Evolutionary conservation across 2,329 filamentous ascomycete species (phyloP), one percentile per base, ranked within the genome.

Genomic region (Aspergillus fischeri): DNA sequence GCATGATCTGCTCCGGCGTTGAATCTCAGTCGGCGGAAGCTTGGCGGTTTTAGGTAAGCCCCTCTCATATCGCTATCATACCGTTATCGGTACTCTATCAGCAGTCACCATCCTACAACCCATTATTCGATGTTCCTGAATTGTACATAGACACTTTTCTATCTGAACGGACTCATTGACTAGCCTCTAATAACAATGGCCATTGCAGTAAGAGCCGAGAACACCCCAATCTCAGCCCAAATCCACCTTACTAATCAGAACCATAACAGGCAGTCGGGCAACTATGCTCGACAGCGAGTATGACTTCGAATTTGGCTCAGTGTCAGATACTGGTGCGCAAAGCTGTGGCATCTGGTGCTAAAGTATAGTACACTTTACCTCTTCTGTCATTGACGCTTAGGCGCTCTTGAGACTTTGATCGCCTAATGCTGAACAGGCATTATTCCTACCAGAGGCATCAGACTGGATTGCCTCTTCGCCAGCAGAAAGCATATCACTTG

Each of bases 391-490:
- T 2, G 24, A 3, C 17, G 24, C 21, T 14, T 7, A 14, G 24
- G 14, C 21, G 4, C 14, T 24, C 10, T 17, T 24, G 21, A 24
- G 21, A 47, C 44, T 25, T 25, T 3, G 24, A 27, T 41, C 3
- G 20, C 10, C 55, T 65, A 45, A 65, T 52, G 8, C 21, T 38
- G 54, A 41, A 17, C 60, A 90, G 84, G 85, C 89, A 20, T 83
- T 97, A 51, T 97, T 97, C 77, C 87, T 97, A 53, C 93, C 93
- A 11, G 93, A 97, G 81, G 93, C 93, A 25, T 86, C 85, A 56
- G 92, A 96, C 77, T 97, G 96, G 78, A 92, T 97, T 66, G 88
- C 86, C 21, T 79, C 82, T 1, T 86, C 85, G 0, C 80, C 87
- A 2, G 73, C 83, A 10, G 86, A 92, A 66, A 89, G 88, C 0